A percentile compares a stretch with the other conserved stretches of the same genome.
These are phyloP conservation scores for Lignosus rhinocerotis DNA, from an alignment of 1,284 basidiomycete genomes.

Conservation along the genomic window DNA sequence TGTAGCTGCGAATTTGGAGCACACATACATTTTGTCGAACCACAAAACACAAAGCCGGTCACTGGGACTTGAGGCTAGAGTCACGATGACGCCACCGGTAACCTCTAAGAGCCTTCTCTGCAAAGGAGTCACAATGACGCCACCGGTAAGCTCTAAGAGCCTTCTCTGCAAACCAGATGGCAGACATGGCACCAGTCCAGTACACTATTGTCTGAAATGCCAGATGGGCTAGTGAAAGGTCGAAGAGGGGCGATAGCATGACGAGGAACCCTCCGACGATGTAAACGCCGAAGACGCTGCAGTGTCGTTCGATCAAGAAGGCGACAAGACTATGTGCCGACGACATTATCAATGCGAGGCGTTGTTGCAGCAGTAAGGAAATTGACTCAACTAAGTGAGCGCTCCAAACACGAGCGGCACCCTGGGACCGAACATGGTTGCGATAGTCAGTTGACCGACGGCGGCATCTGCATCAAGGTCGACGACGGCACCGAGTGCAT, in stretches of 20 bases:
- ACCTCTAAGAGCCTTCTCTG: background rate
- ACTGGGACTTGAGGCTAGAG: too few species aligned
- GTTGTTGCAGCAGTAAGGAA: background rate
- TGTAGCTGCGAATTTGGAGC: background rate
- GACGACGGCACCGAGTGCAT: conserved; percentile 17
- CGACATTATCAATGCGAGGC: background rate
- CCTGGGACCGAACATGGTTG: conserved; percentile 9
- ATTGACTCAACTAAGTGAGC: conserved; percentile 4
- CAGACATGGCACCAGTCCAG: conserved; percentile 17
- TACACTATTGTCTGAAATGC: conserved; percentile 13
- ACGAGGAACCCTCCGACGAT: conserved; percentile 10
- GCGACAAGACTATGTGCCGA: conserved; percentile 4
- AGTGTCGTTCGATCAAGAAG: conserved; percentile 4
- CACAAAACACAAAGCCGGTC: too few species aligned
- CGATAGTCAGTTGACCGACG: conserved; percentile 16
- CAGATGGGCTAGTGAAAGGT: background rate
- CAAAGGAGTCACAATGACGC: conserved; percentile 3
- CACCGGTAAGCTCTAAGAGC: background rate
- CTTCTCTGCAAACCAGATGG: conserved; percentile 12
- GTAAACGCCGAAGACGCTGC: conserved; percentile 17
- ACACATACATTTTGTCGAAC: background rate
- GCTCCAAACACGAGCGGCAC: conserved; percentile 6
- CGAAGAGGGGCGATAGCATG: background rate
- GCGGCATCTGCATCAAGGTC: conserved; percentile 12
- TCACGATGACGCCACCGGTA: background rate